phyloP scores from a whole-genome alignment of 2,329 filamentous ascomycete genomes.

The Cadophora gregata region DNA sequence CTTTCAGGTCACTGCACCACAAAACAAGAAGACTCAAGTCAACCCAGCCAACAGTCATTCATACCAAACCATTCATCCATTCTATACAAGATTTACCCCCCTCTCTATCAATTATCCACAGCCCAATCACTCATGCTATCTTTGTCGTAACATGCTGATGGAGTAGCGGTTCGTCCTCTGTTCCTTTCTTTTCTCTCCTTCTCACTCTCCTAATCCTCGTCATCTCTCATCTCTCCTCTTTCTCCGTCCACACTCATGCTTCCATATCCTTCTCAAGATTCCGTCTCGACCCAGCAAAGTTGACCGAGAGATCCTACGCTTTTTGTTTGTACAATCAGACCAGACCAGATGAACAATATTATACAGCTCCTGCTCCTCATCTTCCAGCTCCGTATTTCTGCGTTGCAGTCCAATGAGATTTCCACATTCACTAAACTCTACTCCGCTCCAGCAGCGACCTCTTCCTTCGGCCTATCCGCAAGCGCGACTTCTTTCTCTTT shows the following conservation, averaged over 20 bases:
- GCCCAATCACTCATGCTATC: constrained; percentile 15
- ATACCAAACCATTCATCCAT: background rate
- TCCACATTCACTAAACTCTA: background rate
- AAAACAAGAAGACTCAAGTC: no score
- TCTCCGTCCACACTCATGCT: background rate
- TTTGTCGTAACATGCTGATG: constrained; percentile 19
- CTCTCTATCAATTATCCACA: background rate
- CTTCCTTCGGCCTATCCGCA: constrained; percentile 8
- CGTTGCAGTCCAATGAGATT: background rate
- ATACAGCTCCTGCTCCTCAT: background rate
- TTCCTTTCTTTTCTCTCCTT: background rate
- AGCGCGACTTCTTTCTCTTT: background rate
- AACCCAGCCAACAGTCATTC: no score
- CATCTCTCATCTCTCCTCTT: background rate
- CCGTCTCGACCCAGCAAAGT: background rate
- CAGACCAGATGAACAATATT: constrained; percentile 8
- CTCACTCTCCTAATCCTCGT: background rate
- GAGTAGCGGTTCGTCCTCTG: constrained; percentile 1
- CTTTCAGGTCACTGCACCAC: no score
- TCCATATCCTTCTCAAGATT: background rate
- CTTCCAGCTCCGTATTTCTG: background rate
- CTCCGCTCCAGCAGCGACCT: background rate
- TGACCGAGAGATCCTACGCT: background rate
- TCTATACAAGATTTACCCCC: constrained; percentile 20
- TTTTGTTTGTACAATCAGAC: constrained; percentile 9